Evolutionary conservation across 306 rosid genomes (phyloP).

Genomic region (Amphicarpaea edgeworthii): DNA sequence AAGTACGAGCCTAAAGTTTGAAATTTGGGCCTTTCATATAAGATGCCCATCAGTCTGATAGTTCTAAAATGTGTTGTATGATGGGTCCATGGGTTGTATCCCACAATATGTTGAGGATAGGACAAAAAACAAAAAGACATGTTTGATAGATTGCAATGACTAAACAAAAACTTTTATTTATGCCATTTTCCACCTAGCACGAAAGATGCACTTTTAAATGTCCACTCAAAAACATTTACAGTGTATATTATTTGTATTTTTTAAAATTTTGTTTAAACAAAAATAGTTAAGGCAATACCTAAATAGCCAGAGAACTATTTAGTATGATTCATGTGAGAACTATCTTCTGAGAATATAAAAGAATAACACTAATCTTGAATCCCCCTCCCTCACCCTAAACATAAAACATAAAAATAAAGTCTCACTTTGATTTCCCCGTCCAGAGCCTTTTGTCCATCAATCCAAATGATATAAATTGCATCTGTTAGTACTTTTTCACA

Average conservation of each 20-base stretch:
- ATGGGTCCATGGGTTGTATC: slow-evolving; percentile 33
- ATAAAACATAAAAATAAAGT: background rate
- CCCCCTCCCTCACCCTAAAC: background rate
- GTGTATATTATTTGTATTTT: background rate
- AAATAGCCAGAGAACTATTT: too few species aligned
- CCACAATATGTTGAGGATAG: background rate
- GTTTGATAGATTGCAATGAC: slow-evolving; percentile 29
- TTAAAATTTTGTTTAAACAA: background rate
- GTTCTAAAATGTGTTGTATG: background rate
- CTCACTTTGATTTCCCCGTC: background rate
- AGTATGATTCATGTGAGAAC: too few species aligned
- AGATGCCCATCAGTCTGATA: background rate
- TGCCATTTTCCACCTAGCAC: slow-evolving; percentile 12
- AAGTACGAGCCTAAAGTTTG: slow-evolving; percentile 8
- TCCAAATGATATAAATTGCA: background rate
- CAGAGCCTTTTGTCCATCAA: background rate
- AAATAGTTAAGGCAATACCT: background rate
- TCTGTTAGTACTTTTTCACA: background rate
- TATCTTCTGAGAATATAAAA: background rate
- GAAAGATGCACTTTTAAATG: slow-evolving; percentile 6
- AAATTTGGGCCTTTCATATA: slow-evolving; percentile 20
- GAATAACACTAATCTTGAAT: background rate
- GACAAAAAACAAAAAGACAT: slow-evolving; percentile 21
- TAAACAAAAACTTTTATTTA: slow-evolving; percentile 15
- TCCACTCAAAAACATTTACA: too few species aligned